These are phyloP conservation scores for Leccinum subfulvum DNA, from an alignment of 1,284 basidiomycete species.

Conservation along the genomic window DNA sequence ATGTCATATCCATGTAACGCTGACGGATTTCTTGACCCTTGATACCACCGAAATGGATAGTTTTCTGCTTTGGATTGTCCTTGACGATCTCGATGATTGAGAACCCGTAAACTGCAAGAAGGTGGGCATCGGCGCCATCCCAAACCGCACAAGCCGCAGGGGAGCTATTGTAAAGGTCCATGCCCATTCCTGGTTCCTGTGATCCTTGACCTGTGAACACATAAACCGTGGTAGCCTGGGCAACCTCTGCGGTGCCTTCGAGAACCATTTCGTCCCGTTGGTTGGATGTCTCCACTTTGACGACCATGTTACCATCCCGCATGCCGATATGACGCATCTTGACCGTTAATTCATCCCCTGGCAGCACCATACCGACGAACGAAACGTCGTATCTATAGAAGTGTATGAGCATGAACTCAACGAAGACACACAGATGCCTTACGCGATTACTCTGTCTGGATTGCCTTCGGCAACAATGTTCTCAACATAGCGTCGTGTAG, in stretches of 20 bases:
- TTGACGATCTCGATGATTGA: constrained; percentile 98
- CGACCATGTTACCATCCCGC: constrained; percentile 90
- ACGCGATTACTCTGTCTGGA: constrained; percentile 87
- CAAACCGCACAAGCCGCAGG: constrained; percentile 94
- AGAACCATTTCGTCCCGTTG: constrained; percentile 87
- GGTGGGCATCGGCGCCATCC: constrained; percentile 93
- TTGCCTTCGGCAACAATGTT: constrained; percentile 91
- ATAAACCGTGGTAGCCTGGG: constrained; percentile 90
- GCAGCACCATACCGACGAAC: constrained; percentile 98
- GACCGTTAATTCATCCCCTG: constrained; percentile 85
- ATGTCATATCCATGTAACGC: constrained; percentile 99
- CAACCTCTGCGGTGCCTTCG: constrained; percentile 89
- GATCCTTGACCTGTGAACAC: constrained; percentile 99
- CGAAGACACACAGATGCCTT: constrained; percentile 35
- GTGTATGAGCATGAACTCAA: constrained; percentile 8
- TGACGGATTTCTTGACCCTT: constrained; percentile 97
- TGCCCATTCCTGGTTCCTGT: constrained; percentile 98
- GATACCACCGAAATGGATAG: constrained; percentile 98
- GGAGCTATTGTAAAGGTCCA: constrained; percentile 94
- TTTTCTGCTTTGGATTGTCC: constrained; percentile 96
- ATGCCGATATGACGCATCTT: constrained; percentile 89
- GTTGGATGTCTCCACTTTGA: constrained; percentile 89
- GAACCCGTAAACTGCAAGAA: constrained; percentile 94
- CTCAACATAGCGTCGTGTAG: constrained; percentile 91
- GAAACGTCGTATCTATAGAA: constrained; percentile 76